Base-by-base conservation (phyloP, 2,329 filamentous ascomycete genomes). In the Arthrinium phaeospermum region DNA sequence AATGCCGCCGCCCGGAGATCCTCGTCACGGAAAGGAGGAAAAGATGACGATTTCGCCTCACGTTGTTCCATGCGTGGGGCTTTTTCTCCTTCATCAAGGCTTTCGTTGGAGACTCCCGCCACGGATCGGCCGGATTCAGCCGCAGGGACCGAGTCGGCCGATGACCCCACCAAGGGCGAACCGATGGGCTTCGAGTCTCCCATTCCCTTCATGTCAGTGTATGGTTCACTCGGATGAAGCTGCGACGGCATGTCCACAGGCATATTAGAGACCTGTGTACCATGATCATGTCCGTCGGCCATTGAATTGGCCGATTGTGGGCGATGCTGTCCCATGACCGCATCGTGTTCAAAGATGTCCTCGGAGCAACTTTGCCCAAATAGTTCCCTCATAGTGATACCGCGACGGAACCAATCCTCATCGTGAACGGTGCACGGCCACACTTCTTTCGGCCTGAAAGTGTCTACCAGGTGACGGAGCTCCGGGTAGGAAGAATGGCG, bases 401-500 rank as follows among this genome's bases (percentile, higher is more conserved):
- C 87, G 84, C 91, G 85, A 41, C 84, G 83, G 3, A 83, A 72
- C 95, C 95, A 98, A 0, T 83, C 83, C 0, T 81, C 77, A 22
- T 87, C 82, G 73, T 94, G 87, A 1, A 92, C 90, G 0, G 94
- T 97, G 78, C 95, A 98, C 0, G 95, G 94, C 85, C 92, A 93
- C 2, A 98, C 85, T 76, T 98, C 94, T 67, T 83, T 89, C 0
- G 95, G 95, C 41, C 84, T 88, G 76, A 98, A 93, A 0, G 86
- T 85, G 3, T 85, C 80, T 0, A 98, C 86, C 0, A 98, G 83
- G 70, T 90, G 83, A 74, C 94, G 92, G 3, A 97, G 87, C 79
- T 98, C 96, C 0, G 86, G 84, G 73, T 96, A 96, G 0, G 94
- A 97, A 0, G 96, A 97, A 81, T 98, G 96, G 0, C 96, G 89